Evolutionary conservation across 1,284 basidiomycete genomes (phyloP), one percentile per base, ranked within the genome.

Genomic region (Cryptococcus amylolentus): DNA sequence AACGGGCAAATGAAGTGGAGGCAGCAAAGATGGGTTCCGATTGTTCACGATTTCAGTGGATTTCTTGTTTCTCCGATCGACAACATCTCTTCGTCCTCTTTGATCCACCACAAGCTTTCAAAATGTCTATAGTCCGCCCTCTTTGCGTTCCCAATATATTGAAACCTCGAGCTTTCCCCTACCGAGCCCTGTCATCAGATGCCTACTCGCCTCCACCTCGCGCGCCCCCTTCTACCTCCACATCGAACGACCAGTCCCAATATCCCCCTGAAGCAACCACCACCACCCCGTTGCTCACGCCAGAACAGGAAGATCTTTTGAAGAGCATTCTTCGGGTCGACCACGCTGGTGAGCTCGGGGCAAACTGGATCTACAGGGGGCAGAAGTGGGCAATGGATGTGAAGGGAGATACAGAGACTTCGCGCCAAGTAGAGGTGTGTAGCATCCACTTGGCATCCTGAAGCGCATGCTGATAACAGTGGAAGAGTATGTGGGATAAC

Each of bases 401-500:
- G 0, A 83, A 87, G 20, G 80, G 80, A 23, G 85, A 94, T 72
- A 79, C 78, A 26, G 72, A 70, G 27, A 80, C 84, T n/a, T 84
- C 84, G 0, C 80, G 83, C 10, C 78, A 95, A 51, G 87, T 94
- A 58, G 88, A 91, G 78, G 91, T 86, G 65, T 61, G 83, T 56
- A 35, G 4, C 31, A 5, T 49, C 27, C n/a, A n/a, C 16, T 49
- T 23, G 40, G 20, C 27, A 12, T 18, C 10, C 2, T 35, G 14
- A 18, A 40, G 37, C 39, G 18, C 37, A 18, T 8, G 14, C 50
- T 51, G 39, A 42, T 23, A n/a, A 9, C n/a, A 10, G n/a, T 10
- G 3, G 12, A 45, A 95, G 89, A 86, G 89, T 61, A 98, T 98
- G 94, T 97, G 92, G 92, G 85, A 91, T 49, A 92, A 91, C 70